Percentiles rank a stretch among this genome's conserved stretches.
phyloP scores from a whole-genome alignment of 306 rosid species.

The Pterocarpus macrocarpus region DNA sequence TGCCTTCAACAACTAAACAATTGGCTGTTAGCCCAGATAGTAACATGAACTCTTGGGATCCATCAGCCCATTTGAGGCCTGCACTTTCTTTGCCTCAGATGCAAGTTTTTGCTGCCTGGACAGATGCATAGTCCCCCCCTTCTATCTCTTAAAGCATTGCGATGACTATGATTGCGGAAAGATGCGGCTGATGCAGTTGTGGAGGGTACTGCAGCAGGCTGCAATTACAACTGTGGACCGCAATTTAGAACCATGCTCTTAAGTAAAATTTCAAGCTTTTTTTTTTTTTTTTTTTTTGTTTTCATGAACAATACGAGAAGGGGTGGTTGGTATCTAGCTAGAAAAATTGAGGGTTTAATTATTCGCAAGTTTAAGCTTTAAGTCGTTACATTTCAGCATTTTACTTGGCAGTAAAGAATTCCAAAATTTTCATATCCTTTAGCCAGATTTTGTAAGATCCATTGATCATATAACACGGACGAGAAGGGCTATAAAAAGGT shows the following conservation, averaged over 20 bases:
- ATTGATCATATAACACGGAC: neutral
- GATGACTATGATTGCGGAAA: too few species aligned
- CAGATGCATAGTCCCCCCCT: conserved; percentile 54
- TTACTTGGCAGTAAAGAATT: conserved; percentile 36
- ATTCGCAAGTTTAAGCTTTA: conserved; percentile 43
- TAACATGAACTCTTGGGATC: conserved; percentile 67
- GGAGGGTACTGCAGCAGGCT: too few species aligned
- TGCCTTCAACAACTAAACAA: conserved; percentile 63
- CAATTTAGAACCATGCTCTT: neutral
- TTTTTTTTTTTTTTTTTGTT: neutral
- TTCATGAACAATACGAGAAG: conserved; percentile 39
- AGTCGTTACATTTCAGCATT: conserved; percentile 18
- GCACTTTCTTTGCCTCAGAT: conserved; percentile 67
- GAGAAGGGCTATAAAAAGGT: conserved; percentile 44
- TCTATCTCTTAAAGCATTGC: neutral
- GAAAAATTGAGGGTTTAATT: conserved; percentile 38
- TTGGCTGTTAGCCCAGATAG: conserved; percentile 54
- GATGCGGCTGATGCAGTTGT: too few species aligned
- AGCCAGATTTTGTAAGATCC: conserved; percentile 13
- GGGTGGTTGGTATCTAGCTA: conserved; percentile 46
- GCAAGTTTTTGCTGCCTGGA: conserved; percentile 88
- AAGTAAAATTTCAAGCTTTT: conserved; percentile 38
- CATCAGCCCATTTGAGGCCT: conserved; percentile 68
- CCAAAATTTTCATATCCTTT: conserved; percentile 44
- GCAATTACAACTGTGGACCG: too few species aligned